A percentile compares a stretch with the other conserved stretches of the same genome.
Evolutionary conservation across 179 eudicot genomes (phyloP).

Genomic region (Monotropa hypopitys): DNA sequence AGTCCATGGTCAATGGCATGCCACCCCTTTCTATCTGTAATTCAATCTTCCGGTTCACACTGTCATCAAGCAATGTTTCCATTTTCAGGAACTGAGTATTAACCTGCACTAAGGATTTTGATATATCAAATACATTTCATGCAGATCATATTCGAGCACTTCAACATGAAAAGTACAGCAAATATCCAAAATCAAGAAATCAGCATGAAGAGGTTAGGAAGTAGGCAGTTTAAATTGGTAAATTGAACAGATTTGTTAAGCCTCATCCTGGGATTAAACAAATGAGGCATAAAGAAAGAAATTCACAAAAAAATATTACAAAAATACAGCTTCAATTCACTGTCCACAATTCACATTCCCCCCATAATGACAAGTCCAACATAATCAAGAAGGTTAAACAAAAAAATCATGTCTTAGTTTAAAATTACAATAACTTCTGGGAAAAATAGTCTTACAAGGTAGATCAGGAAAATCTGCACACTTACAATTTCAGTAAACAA

Average conservation of each 20-base stretch:
- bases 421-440: neutral
- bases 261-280: neutral
- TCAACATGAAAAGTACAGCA: neutral
- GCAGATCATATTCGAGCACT: neutral
- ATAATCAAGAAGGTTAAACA: neutral
- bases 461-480: neutral
- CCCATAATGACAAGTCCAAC: neutral
- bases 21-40: constrained; percentile 96
- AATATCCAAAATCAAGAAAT: neutral
- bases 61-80: constrained; percentile 78
- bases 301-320: neutral
- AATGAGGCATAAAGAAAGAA: neutral
- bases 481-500: neutral
- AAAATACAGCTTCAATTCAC: neutral
- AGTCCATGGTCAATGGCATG: constrained; percentile 44
- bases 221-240: neutral
- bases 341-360: neutral
- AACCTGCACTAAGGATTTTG: constrained; percentile 45
- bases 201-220: neutral
- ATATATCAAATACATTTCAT: neutral
- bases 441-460: neutral
- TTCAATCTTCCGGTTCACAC: constrained; percentile 55
- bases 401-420: neutral
- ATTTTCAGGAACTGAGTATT: constrained; percentile 83
- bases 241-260: neutral